Base-by-base conservation (phyloP, 805 yeast genomes). In the Suhomyces sp. region DNA sequence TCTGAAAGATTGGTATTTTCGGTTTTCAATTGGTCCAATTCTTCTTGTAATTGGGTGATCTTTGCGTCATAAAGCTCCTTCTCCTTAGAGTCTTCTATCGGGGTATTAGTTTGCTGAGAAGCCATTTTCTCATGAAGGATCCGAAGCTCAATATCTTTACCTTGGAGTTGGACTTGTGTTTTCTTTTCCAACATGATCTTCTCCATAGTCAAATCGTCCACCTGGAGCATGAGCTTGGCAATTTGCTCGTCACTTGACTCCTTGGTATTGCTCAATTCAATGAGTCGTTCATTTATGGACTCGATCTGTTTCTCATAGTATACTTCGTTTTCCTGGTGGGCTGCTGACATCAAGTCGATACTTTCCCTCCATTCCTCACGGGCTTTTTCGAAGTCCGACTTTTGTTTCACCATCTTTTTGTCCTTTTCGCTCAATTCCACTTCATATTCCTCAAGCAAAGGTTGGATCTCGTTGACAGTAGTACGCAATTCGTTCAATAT, bases 331-430 rank as follows among this genome's bases (percentile, higher is more conserved):
- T 79, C 83, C 32, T 68, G 71, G 23, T 78, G 77, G 26, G 78
- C 77, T 20, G 60, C 53, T 28, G 77, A 75, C 53, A 81, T 65
- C 28, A 76, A 58, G 39, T 75, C 81, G 31, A 81, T 67, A 12
- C 76, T 78, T 32, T 73, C 76, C 29, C 81, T 54, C 60, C 83
- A 64, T 49, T 81, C 84, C 30, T 70, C 73, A 19, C 83, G 62
- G 28, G 81, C 83, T 11, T 54, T 48, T 33, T 77, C 83, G 28
- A 73, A 70, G 18, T 64, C 72, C 13, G 48, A 49, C 48, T 71
- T 74, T 38, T 70, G 77, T 35, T 65, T 69, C n/a, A 50, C 46
- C 34, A 77, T 51, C 42, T 68, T 70, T 15, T 58, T 58, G 28
- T 81, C 85, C 34, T 63, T 68, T 25, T 65, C 62, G 1, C 51